phyloP scores from a whole-genome alignment of 495 filamentous ascomycete species.

The Margaritispora aquatica region DNA sequence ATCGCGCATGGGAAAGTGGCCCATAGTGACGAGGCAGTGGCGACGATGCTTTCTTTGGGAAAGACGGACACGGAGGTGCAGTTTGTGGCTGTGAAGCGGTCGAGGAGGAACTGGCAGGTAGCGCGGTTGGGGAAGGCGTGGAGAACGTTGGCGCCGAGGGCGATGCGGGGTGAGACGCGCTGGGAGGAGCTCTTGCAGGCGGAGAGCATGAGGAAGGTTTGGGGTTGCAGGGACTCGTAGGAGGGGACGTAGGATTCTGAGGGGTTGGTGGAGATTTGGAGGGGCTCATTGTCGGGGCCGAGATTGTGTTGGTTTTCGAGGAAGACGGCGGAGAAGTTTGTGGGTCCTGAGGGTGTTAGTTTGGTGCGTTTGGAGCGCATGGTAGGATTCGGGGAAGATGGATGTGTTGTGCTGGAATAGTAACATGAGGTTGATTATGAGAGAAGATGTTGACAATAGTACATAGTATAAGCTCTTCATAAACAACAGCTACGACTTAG shows the following conservation, averaged over 20 bases:
- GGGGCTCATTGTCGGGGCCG: conserved; percentile 6
- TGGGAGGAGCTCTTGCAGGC: neutral
- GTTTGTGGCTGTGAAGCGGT: conserved; percentile 16
- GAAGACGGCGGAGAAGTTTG: conserved; percentile 23
- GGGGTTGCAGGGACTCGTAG: conserved; percentile 17
- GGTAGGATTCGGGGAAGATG: neutral
- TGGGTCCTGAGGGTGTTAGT: conserved; percentile 14
- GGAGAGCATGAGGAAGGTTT: conserved; percentile 22
- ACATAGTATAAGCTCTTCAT: no score
- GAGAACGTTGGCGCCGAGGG: conserved; percentile 18
- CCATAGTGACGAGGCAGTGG: conserved; percentile 15
- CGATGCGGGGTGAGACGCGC: conserved; percentile 9
- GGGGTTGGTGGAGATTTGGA: conserved; percentile 14
- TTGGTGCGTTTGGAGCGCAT: neutral
- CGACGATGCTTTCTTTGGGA: conserved; percentile 6
- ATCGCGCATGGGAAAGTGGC: conserved; percentile 10
- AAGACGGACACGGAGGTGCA: conserved; percentile 4
- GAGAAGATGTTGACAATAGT: no score
- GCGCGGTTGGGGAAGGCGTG: conserved; percentile 14
- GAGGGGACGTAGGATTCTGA: conserved; percentile 7
- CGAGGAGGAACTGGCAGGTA: conserved; percentile 20
- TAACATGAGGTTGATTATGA: no score
- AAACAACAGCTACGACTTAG: no score
- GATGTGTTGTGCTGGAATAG: neutral
- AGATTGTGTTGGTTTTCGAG: conserved; percentile 20